phyloP scores from a whole-genome alignment of 1,284 basidiomycete genomes.

The Caloboletus firmus region DNA sequence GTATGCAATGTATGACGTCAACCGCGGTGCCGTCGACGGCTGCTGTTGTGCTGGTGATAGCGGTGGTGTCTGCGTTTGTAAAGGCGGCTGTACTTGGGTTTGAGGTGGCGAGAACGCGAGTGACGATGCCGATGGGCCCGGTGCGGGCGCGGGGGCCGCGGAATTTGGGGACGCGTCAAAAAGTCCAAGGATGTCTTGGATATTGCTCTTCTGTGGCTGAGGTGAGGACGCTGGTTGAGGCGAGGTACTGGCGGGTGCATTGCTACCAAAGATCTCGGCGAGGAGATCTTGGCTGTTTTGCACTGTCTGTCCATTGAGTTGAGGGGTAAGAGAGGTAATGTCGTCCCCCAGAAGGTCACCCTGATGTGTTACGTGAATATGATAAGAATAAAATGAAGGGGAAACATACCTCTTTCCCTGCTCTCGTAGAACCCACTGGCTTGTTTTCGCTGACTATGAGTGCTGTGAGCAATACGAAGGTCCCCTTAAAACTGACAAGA shows the following conservation, averaged over 20 bases:
- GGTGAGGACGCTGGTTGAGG: constrained; percentile 43
- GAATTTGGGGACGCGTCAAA: constrained; percentile 60
- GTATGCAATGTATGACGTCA: constrained; percentile 84
- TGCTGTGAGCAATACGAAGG: neutral
- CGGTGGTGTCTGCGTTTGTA: constrained; percentile 35
- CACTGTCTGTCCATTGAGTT: constrained; percentile 43
- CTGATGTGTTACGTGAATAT: constrained; percentile 30
- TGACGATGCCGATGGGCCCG: constrained; percentile 21
- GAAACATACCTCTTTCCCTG: constrained; percentile 65
- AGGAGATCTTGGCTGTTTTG: constrained; percentile 88
- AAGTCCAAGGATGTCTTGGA: constrained; percentile 91
- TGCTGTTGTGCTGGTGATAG: constrained; percentile 38
- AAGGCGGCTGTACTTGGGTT: constrained; percentile 34
- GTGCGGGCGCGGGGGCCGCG: constrained; percentile 37
- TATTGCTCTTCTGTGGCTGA: constrained; percentile 56
- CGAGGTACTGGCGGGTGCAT: constrained; percentile 38
- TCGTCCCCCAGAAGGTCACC: constrained; percentile 82
- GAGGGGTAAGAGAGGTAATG: constrained; percentile 39
- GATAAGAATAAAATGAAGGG: constrained; percentile 3
- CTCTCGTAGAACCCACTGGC: constrained; percentile 85
- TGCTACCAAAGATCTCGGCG: constrained; percentile 88
- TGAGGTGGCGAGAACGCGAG: constrained; percentile 39
- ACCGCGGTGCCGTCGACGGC: constrained; percentile 47
- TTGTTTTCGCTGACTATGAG: constrained; percentile 85
- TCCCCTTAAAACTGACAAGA: neutral